Evolutionary conservation across 441 rosid species (phyloP), one percentile per base, ranked within the genome.

Genomic region (Monsonia emarginata): DNA sequence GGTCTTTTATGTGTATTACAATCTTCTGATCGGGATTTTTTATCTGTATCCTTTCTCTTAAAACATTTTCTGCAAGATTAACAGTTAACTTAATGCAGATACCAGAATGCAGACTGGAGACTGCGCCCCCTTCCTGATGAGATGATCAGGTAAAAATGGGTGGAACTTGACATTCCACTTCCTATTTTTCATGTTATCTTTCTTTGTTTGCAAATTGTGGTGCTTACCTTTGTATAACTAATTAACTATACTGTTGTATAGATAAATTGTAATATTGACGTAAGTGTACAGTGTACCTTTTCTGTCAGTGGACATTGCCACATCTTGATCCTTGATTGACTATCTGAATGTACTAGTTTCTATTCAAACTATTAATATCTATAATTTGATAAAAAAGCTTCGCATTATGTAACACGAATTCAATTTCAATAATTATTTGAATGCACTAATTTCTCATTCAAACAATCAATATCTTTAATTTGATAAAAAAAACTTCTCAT

Each of bases 101-200:
- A 56, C 32, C 61, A 56, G 61, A 56, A 56, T 25, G 16, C 61
- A 56, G 61, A 56, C 61, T 56, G 61, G 61, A 56, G 61, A 26
- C 16, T 56, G 16, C 61, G 61, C 0, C 61, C 61, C 4, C 61
- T 56, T 25, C 61, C 61, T 56, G 28, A 26, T 14, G 61, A 3
- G 18, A 56, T 56, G 61, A 32, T 56, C 31, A 25, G 9, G 61
- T 56, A 56, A 25, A 52, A 22, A 25, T 56, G 19, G 2, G 25
- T 1, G 4, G n/a, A 4, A 54, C 28, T 56, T 50, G 24, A 11
- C 25, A 25, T 4, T 56, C 25, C 16, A 0, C 1, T 52, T 21
- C 11, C 61, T 25, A 24, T 5, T 56, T 54, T 54, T 54, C 30
- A 22, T 25, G 7, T 22, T 14, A 56, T 56, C n/a, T 27, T 56